Evolutionary conservation across 495 filamentous ascomycete genomes (phyloP).

Genomic region (Jackrogersella multiformis): DNA sequence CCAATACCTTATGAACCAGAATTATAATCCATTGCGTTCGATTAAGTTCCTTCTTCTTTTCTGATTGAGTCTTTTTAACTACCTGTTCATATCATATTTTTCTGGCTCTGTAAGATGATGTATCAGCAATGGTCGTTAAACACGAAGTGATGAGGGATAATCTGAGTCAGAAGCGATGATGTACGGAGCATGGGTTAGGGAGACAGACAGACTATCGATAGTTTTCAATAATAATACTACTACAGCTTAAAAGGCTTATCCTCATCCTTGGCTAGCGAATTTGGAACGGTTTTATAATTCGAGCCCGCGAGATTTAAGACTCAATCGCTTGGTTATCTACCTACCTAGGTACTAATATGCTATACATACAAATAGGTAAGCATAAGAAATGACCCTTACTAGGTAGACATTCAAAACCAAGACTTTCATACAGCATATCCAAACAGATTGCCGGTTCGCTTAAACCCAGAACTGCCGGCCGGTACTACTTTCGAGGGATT

Average conservation of each 20-base stretch:
- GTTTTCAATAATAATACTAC: background rate
- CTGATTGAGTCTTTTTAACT: too few relatives aligned
- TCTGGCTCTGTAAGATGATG: background rate
- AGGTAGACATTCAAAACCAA: too few relatives aligned
- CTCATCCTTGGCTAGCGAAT: background rate
- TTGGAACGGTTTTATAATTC: too few relatives aligned
- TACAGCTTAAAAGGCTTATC: background rate
- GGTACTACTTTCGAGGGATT: background rate
- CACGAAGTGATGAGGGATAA: background rate
- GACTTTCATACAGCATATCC: background rate
- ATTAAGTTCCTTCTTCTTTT: too few relatives aligned
- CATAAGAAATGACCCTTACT: too few relatives aligned
- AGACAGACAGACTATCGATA: background rate
- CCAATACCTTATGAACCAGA: too few relatives aligned
- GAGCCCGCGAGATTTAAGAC: too few relatives aligned
- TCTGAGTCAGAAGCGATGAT: slow-evolving; percentile 9
- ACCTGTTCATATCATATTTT: too few relatives aligned
- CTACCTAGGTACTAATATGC: too few relatives aligned
- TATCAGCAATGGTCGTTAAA: background rate
- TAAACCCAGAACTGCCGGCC: slow-evolving; percentile 5
- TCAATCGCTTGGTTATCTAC: too few relatives aligned
- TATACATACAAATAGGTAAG: too few relatives aligned
- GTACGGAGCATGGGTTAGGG: background rate
- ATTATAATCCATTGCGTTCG: too few relatives aligned
- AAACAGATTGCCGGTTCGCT: slow-evolving; percentile 2